phyloP scores from a whole-genome alignment of 805 yeast species.

The Monosporozyma aerobia region DNA sequence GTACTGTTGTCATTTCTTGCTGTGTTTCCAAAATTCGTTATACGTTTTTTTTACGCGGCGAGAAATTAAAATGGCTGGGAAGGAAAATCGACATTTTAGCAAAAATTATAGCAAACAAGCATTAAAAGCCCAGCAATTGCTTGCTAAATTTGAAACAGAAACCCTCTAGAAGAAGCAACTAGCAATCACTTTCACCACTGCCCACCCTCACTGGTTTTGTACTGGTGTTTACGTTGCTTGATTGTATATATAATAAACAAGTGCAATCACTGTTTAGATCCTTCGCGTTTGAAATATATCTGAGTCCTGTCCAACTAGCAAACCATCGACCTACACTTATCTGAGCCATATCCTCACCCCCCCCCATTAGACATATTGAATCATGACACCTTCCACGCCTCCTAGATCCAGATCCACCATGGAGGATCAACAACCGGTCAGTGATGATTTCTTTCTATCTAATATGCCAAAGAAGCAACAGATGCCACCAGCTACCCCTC shows the following conservation, averaged over 20 bases:
- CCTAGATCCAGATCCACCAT: conserved; percentile 20
- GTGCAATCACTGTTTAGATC: neutral
- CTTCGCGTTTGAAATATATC: neutral
- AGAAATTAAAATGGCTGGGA: neutral
- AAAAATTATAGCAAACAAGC: neutral
- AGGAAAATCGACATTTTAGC: neutral
- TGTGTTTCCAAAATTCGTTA: neutral
- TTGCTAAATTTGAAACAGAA: neutral
- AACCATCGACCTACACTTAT: neutral
- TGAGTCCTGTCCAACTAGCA: neutral
- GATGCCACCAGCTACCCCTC: conserved; percentile 10
- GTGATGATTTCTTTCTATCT: neutral
- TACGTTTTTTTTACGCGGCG: neutral
- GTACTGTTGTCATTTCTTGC: neutral
- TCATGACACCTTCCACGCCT: conserved; percentile 28
- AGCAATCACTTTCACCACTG: neutral
- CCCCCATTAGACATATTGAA: neutral
- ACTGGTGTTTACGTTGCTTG: neutral
- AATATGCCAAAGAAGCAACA: conserved; percentile 1
- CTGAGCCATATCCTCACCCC: neutral
- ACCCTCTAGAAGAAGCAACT: neutral
- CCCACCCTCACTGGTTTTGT: neutral
- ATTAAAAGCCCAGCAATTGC: neutral
- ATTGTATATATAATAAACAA: neutral
- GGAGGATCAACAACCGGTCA: neutral